A percentile compares a stretch with the other conserved stretches of the same genome.
These are phyloP conservation scores for Cladosporium sp. DNA, from an alignment of 2,329 filamentous ascomycete species.

Conservation along the genomic window DNA sequence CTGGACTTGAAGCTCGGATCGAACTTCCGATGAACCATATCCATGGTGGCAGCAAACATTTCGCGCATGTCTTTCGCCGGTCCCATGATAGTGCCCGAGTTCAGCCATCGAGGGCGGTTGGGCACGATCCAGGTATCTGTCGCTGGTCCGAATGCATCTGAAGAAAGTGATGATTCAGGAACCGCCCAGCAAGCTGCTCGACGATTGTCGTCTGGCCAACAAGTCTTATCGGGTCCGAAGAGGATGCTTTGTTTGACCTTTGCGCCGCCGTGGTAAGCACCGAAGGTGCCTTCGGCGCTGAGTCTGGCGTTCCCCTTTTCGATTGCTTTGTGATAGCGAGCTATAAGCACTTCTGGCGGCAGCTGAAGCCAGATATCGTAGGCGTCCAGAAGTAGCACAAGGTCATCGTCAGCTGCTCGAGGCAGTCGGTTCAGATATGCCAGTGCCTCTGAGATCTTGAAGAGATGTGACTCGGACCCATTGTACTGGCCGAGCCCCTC, in stretches of 20 bases:
- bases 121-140: slow-evolving; percentile 29
- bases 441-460: slow-evolving; percentile 17
- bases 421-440: slow-evolving; percentile 16
- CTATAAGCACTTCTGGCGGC: slow-evolving; percentile 58
- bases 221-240: slow-evolving; percentile 30
- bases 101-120: slow-evolving; percentile 37
- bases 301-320: slow-evolving; percentile 49
- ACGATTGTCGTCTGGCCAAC: slow-evolving; percentile 24
- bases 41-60: slow-evolving; percentile 34
- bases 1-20: slow-evolving; percentile 19
- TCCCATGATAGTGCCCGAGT: slow-evolving; percentile 46
- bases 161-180: slow-evolving; percentile 22
- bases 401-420: slow-evolving; percentile 27
- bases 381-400: slow-evolving; percentile 61
- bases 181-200: slow-evolving; percentile 28
- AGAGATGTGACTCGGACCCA: slow-evolving; percentile 17
- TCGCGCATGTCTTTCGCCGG: slow-evolving; percentile 25
- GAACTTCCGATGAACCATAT: slow-evolving; percentile 15
- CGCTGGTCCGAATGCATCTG: slow-evolving; percentile 28
- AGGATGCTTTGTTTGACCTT: slow-evolving; percentile 24
- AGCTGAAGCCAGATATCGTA: slow-evolving; percentile 64
- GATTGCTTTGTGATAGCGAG: slow-evolving; percentile 56
- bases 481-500: slow-evolving; percentile 23
- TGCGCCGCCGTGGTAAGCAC: slow-evolving; percentile 14
- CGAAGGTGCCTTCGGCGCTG: slow-evolving; percentile 17